phyloP scores from a whole-genome alignment of 257 asterid genomes.

The Coffea eugenioides region DNA sequence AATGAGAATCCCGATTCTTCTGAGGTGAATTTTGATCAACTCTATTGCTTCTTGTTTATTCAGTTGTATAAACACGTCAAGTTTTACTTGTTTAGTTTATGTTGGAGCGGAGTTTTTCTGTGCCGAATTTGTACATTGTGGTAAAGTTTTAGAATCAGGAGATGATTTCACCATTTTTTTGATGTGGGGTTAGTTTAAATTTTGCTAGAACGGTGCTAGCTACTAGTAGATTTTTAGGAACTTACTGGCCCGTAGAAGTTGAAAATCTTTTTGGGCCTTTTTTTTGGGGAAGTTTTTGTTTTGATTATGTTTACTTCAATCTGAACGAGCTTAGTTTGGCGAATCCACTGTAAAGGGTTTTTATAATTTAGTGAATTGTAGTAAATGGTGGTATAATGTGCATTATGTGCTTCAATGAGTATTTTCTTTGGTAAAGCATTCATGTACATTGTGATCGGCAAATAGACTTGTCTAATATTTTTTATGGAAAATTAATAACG shows the following conservation, averaged over 20 bases:
- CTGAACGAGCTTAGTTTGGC: not conserved
- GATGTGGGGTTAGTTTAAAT: not conserved
- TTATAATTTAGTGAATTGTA: not conserved
- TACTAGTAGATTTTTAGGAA: not conserved
- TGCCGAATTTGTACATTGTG: not conserved
- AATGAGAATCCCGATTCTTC: slow-evolving; percentile 31
- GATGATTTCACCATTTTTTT: not conserved
- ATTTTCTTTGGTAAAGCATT: too few relatives aligned
- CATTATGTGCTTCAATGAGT: too few relatives aligned
- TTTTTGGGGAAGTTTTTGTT: not conserved
- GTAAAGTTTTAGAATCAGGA: not conserved
- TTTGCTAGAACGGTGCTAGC: not conserved
- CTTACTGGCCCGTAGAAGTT: not conserved
- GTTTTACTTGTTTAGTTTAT: not conserved
- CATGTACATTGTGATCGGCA: not conserved
- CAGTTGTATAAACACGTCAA: too few relatives aligned
- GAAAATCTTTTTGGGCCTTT: not conserved
- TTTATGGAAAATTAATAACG: too few relatives aligned
- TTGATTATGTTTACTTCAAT: not conserved
- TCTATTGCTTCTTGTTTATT: not conserved
- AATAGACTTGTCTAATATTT: not conserved
- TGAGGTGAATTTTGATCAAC: slow-evolving; percentile 26
- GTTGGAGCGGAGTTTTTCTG: not conserved
- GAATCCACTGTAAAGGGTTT: not conserved
- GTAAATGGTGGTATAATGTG: not conserved